These are phyloP conservation scores for Centella asiatica DNA, from an alignment of 129 eudicot genomes.

Conservation along the genomic window DNA sequence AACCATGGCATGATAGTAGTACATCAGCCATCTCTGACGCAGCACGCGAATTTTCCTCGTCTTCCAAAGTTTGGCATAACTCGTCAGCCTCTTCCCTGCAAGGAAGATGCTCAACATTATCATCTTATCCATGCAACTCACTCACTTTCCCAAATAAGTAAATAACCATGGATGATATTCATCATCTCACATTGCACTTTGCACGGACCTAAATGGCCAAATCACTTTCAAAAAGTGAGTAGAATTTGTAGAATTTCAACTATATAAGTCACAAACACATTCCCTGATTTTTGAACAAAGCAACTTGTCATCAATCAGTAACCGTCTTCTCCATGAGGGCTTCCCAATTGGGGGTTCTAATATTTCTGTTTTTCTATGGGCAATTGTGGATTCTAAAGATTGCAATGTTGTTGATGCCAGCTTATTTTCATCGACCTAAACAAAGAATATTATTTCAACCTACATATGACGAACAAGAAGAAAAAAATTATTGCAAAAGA, in stretches of 20 bases:
- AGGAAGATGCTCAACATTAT: neutral
- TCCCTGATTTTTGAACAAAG: conserved; percentile 86
- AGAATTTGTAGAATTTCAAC: neutral
- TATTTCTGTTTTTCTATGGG: conserved; percentile 52
- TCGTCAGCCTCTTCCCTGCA: conserved; percentile 89
- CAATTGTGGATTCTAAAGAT: conserved; percentile 72
- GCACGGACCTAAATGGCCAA: neutral
- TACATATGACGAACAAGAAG: no score
- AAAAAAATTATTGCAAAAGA: neutral
- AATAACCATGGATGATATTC: neutral
- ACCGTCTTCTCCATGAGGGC: conserved; percentile 86
- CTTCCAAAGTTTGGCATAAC: conserved; percentile 77
- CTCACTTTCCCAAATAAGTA: neutral
- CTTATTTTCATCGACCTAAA: conserved; percentile 41
- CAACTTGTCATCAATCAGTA: conserved; percentile 64
- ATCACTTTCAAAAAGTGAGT: neutral
- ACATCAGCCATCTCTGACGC: conserved; percentile 95
- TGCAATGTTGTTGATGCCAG: conserved; percentile 67
- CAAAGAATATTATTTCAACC: neutral
- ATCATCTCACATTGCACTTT: no score
- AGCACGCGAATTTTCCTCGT: conserved; percentile 55
- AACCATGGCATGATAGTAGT: conserved; percentile 77
- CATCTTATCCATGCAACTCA: neutral
- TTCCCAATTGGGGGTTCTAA: conserved; percentile 36
- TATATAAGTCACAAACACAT: neutral